Base-by-base conservation (phyloP, 2,329 filamentous ascomycete genomes). In the Lasiodiplodia hormozganensis region DNA sequence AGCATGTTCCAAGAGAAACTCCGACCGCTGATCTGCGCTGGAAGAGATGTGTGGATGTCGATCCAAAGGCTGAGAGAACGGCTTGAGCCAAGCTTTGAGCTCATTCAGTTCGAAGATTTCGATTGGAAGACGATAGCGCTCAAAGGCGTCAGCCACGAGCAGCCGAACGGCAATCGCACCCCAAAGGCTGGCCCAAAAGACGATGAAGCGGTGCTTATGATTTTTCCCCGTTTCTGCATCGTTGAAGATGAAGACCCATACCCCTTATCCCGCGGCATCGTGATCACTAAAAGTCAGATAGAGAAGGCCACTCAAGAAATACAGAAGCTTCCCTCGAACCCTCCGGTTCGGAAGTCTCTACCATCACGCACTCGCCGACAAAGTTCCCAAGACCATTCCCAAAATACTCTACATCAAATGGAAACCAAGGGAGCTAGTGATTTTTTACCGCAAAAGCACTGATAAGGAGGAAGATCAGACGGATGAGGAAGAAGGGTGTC, bases 141-240 rank as follows among this genome's bases (percentile, higher is more conserved):
- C 7, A n/a, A 58, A 40, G 7, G 12, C 14, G 8, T 31, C 56
- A 18, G 34, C 4, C 11, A 34, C 3, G 16, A 31, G 16, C 34
- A 18, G 18, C 2, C 28, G 21, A 31, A 38, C 18, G 8, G 56
- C 4, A 38, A 58, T 14, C 34, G 36, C 7, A 18, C 14, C 4
- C 14, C 36, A 6, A 43, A n/a, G 14, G 16, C 21, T 58, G 18
- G 18, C n/a, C 16, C 5, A 58, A 40, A 58, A 11, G 31, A 40
- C 34, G 31, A 38, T 10, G 56, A 58, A n/a, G 31, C 56, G 16
- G 34, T 58, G 10, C 56, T 58, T 14, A 58, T 58, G 56, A 31
- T 58, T n/a, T 58, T 58, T n/a, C 56, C 56, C 18, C 56, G 56
- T 58, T 36, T 58, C 36, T 38, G 21, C 16, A 58, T 58, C 34